These are phyloP conservation scores for Thelonectria discophora DNA, from an alignment of 2,329 filamentous ascomycete genomes.

Conservation along the genomic window DNA sequence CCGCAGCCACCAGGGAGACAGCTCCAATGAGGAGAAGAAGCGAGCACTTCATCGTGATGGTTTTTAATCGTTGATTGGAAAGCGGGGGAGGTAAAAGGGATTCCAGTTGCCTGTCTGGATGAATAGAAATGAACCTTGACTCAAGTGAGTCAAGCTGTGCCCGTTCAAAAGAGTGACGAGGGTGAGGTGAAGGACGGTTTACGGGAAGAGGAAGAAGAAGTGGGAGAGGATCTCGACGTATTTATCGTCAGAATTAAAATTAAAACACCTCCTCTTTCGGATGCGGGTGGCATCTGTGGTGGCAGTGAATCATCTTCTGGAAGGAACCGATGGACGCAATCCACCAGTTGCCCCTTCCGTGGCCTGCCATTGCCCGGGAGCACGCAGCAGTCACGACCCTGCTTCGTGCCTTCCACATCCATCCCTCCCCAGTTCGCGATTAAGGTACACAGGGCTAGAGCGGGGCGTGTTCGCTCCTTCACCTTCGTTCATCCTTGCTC, in stretches of 20 bases:
- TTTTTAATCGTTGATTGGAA: background rate
- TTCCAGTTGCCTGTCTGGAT: background rate
- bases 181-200: background rate
- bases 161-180: conserved; percentile 18
- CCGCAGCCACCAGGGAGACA: conserved; percentile 31
- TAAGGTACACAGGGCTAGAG: background rate
- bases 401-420: background rate
- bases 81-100: background rate
- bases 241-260: background rate
- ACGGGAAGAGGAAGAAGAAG: background rate
- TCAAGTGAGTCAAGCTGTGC: background rate
- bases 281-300: too few species aligned
- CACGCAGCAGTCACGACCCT: conserved; percentile 14
- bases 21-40: conserved; percentile 32
- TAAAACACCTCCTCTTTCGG: background rate
- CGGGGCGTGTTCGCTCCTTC: background rate
- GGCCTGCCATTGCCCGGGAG: background rate
- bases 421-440: background rate
- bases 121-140: background rate
- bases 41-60: conserved; percentile 36
- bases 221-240: conserved; percentile 16
- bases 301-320: background rate
- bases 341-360: conserved; percentile 9
- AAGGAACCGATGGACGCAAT: background rate
- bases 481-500: background rate